Evolutionary conservation across 2,329 filamentous ascomycete species (phyloP).

Genomic region (Diaporthe aspalathi): DNA sequence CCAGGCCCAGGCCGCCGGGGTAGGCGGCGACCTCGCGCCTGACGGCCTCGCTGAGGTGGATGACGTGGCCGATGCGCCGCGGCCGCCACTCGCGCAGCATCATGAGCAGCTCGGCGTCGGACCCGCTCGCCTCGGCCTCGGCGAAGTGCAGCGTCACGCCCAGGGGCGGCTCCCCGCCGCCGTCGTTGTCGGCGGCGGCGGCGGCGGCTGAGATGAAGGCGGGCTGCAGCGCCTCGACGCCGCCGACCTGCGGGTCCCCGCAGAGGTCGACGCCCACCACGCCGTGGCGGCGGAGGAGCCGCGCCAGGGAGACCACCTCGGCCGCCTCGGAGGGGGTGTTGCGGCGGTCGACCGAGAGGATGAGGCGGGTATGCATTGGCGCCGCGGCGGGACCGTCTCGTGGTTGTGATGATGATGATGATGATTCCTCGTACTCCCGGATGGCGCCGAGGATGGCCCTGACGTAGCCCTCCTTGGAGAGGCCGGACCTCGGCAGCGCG

Average conservation of each 20-base stretch:
- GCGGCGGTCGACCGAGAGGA: conserved; percentile 80
- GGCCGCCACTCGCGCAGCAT: conserved; percentile 73
- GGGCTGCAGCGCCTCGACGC: conserved; percentile 68
- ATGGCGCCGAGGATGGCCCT: conserved; percentile 74
- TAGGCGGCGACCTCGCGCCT: conserved; percentile 66
- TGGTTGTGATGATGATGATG: not conserved
- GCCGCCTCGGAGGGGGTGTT: conserved; percentile 68
- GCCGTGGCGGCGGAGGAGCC: conserved; percentile 61
- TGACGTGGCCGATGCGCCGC: conserved; percentile 80
- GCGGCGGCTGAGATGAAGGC: conserved; percentile 68
- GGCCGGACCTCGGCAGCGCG: conserved; percentile 57
- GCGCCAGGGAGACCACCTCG: conserved; percentile 73
- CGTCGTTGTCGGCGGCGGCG: too few relatives aligned
- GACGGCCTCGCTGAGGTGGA: conserved; percentile 74
- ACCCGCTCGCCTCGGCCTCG: conserved; percentile 70
- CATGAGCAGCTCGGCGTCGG: conserved; percentile 69
- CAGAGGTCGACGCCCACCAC: conserved; percentile 84
- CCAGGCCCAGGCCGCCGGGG: conserved; percentile 69
- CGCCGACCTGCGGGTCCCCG: conserved; percentile 74
- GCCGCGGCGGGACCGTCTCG: conserved; percentile 36
- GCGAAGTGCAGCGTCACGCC: conserved; percentile 82
- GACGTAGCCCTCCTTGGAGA: conserved; percentile 75
- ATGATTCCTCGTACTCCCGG: conserved; percentile 56
- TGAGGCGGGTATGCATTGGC: conserved; percentile 70
- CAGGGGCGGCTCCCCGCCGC: conserved; percentile 48